phyloP scores from a whole-genome alignment of 306 rosid genomes.

The Crataegus laevigata region DNA sequence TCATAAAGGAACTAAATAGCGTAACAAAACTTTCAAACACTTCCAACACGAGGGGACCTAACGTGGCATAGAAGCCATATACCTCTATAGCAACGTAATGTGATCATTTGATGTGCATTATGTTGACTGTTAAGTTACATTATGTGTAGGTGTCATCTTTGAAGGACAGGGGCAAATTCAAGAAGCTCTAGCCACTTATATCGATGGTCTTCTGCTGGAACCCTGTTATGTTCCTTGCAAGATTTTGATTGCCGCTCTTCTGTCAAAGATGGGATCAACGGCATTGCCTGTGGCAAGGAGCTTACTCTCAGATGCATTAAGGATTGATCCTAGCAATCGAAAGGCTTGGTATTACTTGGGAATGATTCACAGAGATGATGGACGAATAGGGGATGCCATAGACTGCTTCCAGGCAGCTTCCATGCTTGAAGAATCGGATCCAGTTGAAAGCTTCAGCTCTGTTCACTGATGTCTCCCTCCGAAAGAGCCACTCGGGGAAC shows the following conservation, averaged over 20 bases:
- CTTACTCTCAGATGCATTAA: slow-evolving; percentile 68
- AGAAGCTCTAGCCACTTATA: slow-evolving; percentile 48
- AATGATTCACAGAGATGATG: slow-evolving; percentile 64
- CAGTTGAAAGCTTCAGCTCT: slow-evolving; percentile 70
- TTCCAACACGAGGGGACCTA: neutral
- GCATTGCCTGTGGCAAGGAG: slow-evolving; percentile 68
- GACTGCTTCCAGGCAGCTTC: slow-evolving; percentile 97
- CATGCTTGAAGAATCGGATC: slow-evolving; percentile 88
- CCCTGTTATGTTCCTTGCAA: slow-evolving; percentile 65
- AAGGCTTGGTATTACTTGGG: slow-evolving; percentile 87
- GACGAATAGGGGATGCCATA: slow-evolving; percentile 61
- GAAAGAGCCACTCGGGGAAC: neutral
- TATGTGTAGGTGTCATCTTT: slow-evolving; percentile 47
- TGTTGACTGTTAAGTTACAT: neutral
- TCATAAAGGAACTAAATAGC: neutral
- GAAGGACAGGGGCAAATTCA: slow-evolving; percentile 52
- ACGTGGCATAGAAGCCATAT: neutral
- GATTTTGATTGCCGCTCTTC: slow-evolving; percentile 41
- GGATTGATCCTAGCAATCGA: slow-evolving; percentile 71
- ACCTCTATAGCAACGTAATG: neutral
- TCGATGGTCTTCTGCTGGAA: slow-evolving; percentile 52
- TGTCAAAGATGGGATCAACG: slow-evolving; percentile 44
- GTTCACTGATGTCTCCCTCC: slow-evolving; percentile 28
- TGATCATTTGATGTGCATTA: neutral
- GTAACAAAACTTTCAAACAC: neutral